These are phyloP conservation scores for Triangularia setosa DNA, from an alignment of 2,329 filamentous ascomycete species.

Conservation along the genomic window DNA sequence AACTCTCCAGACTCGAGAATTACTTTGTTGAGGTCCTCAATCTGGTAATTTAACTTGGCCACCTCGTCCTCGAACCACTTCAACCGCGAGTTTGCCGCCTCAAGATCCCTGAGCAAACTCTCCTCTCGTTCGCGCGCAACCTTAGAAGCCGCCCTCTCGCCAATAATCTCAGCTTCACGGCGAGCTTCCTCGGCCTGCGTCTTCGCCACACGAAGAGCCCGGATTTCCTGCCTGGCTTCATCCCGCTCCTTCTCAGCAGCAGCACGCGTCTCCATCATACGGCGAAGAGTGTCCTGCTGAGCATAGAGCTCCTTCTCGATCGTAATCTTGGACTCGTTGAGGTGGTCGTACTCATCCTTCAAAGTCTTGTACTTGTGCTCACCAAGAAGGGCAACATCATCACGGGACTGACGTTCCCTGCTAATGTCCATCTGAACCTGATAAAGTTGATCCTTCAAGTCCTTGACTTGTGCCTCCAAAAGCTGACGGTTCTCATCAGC, in stretches of 20 bases:
- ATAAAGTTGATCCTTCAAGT: constrained; percentile 81
- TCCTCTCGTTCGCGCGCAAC: constrained; percentile 77
- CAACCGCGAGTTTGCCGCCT: constrained; percentile 71
- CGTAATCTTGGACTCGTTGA: constrained; percentile 93
- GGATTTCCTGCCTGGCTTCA: constrained; percentile 81
- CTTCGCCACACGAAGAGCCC: constrained; percentile 76
- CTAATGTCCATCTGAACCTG: constrained; percentile 84
- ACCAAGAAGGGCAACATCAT: constrained; percentile 85
- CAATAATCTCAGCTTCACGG: constrained; percentile 72
- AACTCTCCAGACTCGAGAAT: constrained; percentile 88
- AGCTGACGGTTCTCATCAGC: constrained; percentile 76
- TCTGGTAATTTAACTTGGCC: constrained; percentile 68
- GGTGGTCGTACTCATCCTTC: constrained; percentile 76
- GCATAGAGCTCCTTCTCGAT: constrained; percentile 98
- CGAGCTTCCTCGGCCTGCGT: constrained; percentile 82
- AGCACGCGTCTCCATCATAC: constrained; percentile 75
- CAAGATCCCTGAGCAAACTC: constrained; percentile 73
- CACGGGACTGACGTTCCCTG: constrained; percentile 85
- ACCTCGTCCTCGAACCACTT: constrained; percentile 79
- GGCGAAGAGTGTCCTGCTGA: constrained; percentile 85
- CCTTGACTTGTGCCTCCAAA: constrained; percentile 80
- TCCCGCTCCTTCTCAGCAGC: constrained; percentile 84
- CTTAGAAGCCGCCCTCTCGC: constrained; percentile 73
- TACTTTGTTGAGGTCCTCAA: constrained; percentile 80
- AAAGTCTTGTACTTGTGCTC: constrained; percentile 83